Evolutionary conservation across 371 early-diverging fungal genomes (phyloP).

Genomic region (Mortierella sp.): DNA sequence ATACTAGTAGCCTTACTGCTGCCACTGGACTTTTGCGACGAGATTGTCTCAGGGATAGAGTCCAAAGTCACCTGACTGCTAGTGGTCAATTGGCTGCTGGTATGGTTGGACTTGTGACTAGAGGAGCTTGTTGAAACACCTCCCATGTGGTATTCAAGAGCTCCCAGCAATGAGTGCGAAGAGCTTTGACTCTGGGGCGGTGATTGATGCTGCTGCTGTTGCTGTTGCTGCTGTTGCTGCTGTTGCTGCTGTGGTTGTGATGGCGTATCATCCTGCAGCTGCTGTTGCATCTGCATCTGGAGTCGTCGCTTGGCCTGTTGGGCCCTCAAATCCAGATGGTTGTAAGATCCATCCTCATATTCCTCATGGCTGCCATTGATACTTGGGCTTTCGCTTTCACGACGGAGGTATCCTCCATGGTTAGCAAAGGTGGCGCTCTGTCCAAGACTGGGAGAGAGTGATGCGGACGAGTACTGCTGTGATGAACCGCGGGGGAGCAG

Average conservation of each 20-base stretch:
- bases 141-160: constrained; percentile 18
- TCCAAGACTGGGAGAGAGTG: constrained; percentile 10
- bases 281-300: constrained; percentile 43
- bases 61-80: constrained; percentile 13
- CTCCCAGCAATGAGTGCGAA: constrained; percentile 9
- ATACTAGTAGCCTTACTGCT: neutral
- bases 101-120: neutral
- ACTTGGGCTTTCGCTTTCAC: constrained; percentile 9
- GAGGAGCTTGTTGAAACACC: neutral
- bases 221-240: constrained; percentile 20
- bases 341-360: constrained; percentile 21
- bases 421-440: constrained; percentile 4
- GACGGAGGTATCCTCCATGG: constrained; percentile 7
- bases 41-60: constrained; percentile 13
- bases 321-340: constrained; percentile 4
- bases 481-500: neutral
- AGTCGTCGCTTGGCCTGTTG: constrained; percentile 34
- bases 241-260: constrained; percentile 25
- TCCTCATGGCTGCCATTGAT: neutral
- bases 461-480: neutral
- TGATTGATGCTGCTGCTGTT: neutral
- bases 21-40: constrained; percentile 27
- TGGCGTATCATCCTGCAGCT: constrained; percentile 2
- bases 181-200: too few species aligned
- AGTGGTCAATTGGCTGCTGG: neutral